Base-by-base conservation (phyloP, 352 stramenopile species). In the Globisporangium splendens region DNA sequence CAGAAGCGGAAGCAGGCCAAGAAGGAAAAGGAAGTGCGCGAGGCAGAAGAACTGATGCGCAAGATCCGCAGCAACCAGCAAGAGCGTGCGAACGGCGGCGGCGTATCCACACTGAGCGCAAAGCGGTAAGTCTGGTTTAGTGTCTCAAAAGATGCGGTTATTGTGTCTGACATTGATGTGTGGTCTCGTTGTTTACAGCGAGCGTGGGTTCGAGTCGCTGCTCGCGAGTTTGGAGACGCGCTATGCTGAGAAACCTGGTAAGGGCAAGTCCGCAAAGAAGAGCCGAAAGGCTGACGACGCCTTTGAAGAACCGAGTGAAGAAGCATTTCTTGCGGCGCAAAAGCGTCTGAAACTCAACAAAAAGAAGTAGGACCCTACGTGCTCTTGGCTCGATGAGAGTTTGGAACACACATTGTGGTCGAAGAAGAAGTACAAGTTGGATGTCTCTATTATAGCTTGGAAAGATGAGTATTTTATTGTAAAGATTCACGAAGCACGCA, bases 281-380 rank as follows among this genome's bases (percentile, higher is more conserved):
- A 86, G 77, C 31, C 50, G 33, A 5, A 49, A 21, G 18, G 50
- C 39, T 17, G 71, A 75, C 41, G 50, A 59, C 20, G 46, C 59
- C 22, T 51, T 44, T 4, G 50, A 56, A 3, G 72, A 81, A 35
- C 83, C 80, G 18, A 86, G 66, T 24, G 83, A 93, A 66, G 77
- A 89, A 39, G 77, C 84, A 21, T 93, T 91, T 44, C 50, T 76
- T 0, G 83, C 74, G 1, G 65, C 83, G 4, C 76, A 88, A 49
- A 63, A 77, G 39, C 68, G 79, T 18, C 56, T 90, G 13, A 75
- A 79, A 47, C 59, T 62, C 41, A 69, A 57, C 22, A 78, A 73
- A 54, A 41, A 43, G 20, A 54, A 41, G 35, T 54, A 50, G 18
- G 13, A 50, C 11, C 11, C 3, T 17, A 43, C 38, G 38, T 17